Evolutionary conservation across 164 flowering plant genomes (phyloP).

Genomic region (Cinnamomum chago): DNA sequence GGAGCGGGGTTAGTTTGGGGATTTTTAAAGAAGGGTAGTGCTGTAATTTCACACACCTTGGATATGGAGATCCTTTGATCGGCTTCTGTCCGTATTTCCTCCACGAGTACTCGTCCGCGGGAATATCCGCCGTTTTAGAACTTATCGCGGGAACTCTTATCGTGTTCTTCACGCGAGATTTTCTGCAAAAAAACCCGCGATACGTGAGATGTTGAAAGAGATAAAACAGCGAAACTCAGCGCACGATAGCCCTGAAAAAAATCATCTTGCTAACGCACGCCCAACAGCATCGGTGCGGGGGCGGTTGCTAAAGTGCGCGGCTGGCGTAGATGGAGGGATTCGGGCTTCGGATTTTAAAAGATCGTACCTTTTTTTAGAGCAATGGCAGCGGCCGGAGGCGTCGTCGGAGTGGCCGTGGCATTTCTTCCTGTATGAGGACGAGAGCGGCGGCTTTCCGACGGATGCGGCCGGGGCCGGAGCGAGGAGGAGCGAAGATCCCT

Average conservation of each 20-base stretch:
- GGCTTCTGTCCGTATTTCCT: conserved; percentile 87
- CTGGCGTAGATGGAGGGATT: not conserved
- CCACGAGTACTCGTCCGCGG: conserved; percentile 81
- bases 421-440: conserved; percentile 39
- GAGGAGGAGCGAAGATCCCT: conserved; percentile 23
- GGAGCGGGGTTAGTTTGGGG: not conserved
- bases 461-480: conserved; percentile 39
- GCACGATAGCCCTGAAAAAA: too few relatives aligned
- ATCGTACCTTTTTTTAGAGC: conserved; percentile 63
- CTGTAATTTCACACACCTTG: conserved; percentile 37
- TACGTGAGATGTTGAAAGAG: not conserved
- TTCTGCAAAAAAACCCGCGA: conserved; percentile 35
- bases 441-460: conserved; percentile 56
- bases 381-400: conserved; percentile 54
- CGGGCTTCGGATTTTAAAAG: not conserved
- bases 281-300: too few relatives aligned
- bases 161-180: conserved; percentile 56
- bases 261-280: not conserved
- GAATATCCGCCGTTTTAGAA: conserved; percentile 70
- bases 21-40: too few relatives aligned
- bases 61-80: conserved; percentile 81
- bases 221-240: not conserved
- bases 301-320: not conserved
- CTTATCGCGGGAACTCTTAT: conserved; percentile 73
- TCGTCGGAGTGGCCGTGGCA: conserved; percentile 47